These are phyloP conservation scores for Pyrus betulifolia DNA, from an alignment of 306 rosid genomes.

Conservation along the genomic window DNA sequence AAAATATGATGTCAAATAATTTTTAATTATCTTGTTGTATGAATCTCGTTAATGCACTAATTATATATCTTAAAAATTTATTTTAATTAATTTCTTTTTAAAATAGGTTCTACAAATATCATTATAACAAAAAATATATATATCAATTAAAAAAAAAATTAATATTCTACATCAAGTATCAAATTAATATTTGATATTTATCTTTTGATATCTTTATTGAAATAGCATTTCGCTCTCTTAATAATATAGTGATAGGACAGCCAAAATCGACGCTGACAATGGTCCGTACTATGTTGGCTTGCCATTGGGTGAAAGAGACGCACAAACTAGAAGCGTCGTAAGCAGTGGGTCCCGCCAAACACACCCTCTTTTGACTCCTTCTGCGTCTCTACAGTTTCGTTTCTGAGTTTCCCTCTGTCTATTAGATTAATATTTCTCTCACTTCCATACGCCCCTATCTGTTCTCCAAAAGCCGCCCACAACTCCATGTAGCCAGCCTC, in stretches of 20 bases:
- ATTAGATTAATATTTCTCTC: too few relatives aligned
- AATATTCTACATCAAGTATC: rapidly evolving
- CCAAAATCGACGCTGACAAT: constrained; percentile 31
- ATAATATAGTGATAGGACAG: not conserved
- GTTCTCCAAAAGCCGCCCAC: constrained; percentile 35
- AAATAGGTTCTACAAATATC: too few relatives aligned
- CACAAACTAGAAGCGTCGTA: constrained; percentile 1
- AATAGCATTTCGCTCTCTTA: too few relatives aligned
- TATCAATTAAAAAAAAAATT: rapidly evolving
- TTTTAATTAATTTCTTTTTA: too few relatives aligned
- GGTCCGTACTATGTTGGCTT: constrained; percentile 14
- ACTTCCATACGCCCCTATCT: constrained; percentile 42
- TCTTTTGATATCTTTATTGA: too few relatives aligned
- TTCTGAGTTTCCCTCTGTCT: not conserved
- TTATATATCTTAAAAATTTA: too few relatives aligned
- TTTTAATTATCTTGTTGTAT: too few relatives aligned
- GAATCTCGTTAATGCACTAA: too few relatives aligned
- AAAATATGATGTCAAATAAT: too few relatives aligned
- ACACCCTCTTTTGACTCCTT: constrained; percentile 23
- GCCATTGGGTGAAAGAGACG: constrained; percentile 19
- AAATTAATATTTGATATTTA: too few relatives aligned
- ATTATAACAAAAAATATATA: too few relatives aligned
- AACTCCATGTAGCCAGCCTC: not conserved
- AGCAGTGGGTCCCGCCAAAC: constrained; percentile 8
- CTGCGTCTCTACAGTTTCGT: not conserved